A percentile compares a stretch with the other conserved stretches of the same genome.
Evolutionary conservation across 139 green algal genomes (phyloP).

Genomic region (Chlorokybus atmophyticus): DNA sequence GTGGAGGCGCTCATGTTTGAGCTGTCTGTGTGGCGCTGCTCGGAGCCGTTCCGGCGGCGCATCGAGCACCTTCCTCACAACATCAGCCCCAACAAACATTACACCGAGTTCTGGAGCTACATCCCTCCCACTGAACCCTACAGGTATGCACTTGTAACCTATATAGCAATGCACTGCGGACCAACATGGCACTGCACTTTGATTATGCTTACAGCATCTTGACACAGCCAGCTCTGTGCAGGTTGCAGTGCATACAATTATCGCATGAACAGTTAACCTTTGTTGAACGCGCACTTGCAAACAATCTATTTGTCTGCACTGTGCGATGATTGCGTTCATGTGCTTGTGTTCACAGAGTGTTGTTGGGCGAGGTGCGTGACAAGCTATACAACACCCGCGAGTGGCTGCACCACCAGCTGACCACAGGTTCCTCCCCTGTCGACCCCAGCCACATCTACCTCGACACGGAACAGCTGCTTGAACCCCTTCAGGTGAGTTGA

Average conservation of each 20-base stretch:
- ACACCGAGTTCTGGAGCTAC: conserved; percentile 31
- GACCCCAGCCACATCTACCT: conserved; percentile 25
- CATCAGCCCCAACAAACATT: conserved; percentile 6
- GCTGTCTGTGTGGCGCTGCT: conserved; percentile 79
- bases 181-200: too few relatives aligned
- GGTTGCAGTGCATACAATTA: too few relatives aligned
- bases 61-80: neutral
- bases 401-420: conserved; percentile 56
- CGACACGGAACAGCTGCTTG: conserved; percentile 41
- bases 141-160: too few relatives aligned
- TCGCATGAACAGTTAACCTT: too few relatives aligned
- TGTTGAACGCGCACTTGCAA: too few relatives aligned
- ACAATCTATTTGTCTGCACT: too few relatives aligned
- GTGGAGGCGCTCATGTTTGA: conserved; percentile 29
- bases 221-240: too few relatives aligned
- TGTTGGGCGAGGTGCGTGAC: conserved; percentile 72
- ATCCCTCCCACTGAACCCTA: conserved; percentile 67
- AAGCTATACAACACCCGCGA: conserved; percentile 70
- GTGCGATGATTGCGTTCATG: too few relatives aligned
- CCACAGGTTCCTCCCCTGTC: conserved; percentile 2
- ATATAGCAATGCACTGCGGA: too few relatives aligned
- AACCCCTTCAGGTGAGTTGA: conserved; percentile 67
- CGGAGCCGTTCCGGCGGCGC: conserved; percentile 40
- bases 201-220: too few relatives aligned
- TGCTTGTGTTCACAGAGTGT: too few relatives aligned